Conservation (phyloP, 1,284 basidiomycete genomes). For the Ceratobasidium sp. region DNA sequence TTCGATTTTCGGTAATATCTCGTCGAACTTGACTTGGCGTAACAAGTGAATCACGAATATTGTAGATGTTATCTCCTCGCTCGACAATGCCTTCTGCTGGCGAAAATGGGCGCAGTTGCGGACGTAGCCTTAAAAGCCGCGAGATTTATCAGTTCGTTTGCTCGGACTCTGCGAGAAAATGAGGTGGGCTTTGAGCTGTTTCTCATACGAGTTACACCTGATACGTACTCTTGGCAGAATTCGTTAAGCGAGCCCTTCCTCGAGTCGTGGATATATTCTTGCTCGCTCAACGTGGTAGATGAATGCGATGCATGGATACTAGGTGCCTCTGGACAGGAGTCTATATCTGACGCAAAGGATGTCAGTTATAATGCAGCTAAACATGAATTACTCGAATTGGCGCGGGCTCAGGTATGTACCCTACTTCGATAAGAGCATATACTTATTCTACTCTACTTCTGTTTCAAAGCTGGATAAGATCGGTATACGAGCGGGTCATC, state of each 20-base stretch:
- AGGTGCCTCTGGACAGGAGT: constrained; percentile 54
- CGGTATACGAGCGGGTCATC: constrained; percentile 72
- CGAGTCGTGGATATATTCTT: constrained; percentile 94
- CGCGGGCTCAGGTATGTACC: constrained; percentile 72
- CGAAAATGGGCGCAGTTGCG: constrained; percentile 69
- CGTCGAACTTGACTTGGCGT: neutral
- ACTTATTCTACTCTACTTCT: no score
- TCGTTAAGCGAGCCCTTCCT: constrained; percentile 78
- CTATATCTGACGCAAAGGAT: constrained; percentile 50
- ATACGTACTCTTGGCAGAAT: constrained; percentile 41
- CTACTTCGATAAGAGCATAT: neutral
- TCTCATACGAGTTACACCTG: neutral
- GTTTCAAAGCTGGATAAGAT: constrained; percentile 90
- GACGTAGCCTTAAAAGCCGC: constrained; percentile 74
- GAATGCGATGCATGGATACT: constrained; percentile 81
- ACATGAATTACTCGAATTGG: constrained; percentile 83
- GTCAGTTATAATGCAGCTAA: constrained; percentile 69
- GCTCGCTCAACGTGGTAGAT: constrained; percentile 85
- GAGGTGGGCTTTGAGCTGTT: constrained; percentile 60
- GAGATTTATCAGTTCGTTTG: constrained; percentile 82
- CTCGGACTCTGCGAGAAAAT: constrained; percentile 74
- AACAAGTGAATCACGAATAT: neutral
- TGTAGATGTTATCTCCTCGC: constrained; percentile 80
- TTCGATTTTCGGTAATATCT: constrained; percentile 80
- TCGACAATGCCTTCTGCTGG: constrained; percentile 81